Percentiles rank a stretch among this genome's conserved stretches.
phyloP scores from a whole-genome alignment of 2,329 filamentous ascomycete genomes.

The Colletotrichum sidae region DNA sequence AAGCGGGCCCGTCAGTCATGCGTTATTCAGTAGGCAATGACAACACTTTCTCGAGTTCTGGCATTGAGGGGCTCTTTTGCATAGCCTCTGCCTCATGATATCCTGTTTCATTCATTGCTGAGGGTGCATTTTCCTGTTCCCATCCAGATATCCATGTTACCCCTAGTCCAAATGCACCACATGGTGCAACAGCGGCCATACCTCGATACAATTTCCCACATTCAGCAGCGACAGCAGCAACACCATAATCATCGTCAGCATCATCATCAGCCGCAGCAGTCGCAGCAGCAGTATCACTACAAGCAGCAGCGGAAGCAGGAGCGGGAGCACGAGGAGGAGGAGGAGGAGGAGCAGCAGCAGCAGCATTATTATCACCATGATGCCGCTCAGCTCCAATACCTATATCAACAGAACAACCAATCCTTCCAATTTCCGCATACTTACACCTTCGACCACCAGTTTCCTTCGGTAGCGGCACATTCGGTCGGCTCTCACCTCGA shows the following conservation, averaged over 20 bases:
- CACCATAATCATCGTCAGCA: conserved; percentile 35
- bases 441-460: conserved; percentile 24
- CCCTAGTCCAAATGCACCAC: conserved; percentile 63
- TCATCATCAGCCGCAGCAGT: conserved; percentile 40
- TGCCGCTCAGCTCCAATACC: too few species aligned
- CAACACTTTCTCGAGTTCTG: conserved; percentile 40
- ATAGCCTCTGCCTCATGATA: conserved; percentile 41
- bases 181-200: conserved; percentile 59
- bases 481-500: conserved; percentile 22
- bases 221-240: conserved; percentile 31
- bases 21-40: conserved; percentile 58
- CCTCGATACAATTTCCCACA: conserved; percentile 50
- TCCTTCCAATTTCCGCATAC: conserved; percentile 40
- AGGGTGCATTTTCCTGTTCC: conserved; percentile 1
- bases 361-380: conserved; percentile 30
- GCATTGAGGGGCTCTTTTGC: conserved; percentile 39
- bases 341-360: conserved; percentile 14
- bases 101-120: conserved; percentile 20
- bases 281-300: not conserved
- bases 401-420: conserved; percentile 38
- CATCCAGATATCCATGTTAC: conserved; percentile 54
- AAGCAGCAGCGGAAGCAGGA: too few species aligned
- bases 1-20: conserved; percentile 52
- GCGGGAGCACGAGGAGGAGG: not conserved
- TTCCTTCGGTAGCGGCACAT: conserved; percentile 39